A percentile compares a stretch with the other conserved stretches of the same genome.
Conservation (phyloP, 2,329 filamentous ascomycete species). For the Apiospora malaysiana region DNA sequence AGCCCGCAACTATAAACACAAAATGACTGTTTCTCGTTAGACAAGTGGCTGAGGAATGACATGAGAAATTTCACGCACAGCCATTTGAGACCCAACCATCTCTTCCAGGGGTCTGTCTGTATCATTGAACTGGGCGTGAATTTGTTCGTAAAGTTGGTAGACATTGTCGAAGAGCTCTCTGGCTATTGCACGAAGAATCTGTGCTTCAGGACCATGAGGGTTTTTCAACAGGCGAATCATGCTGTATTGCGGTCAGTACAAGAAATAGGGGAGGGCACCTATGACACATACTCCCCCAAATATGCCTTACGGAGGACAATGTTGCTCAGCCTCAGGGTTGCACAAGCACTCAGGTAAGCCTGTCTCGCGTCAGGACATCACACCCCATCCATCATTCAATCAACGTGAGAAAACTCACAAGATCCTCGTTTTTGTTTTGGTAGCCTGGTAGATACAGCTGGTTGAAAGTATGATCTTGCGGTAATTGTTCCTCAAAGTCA, state of each 20-base stretch:
- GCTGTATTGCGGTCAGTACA: conserved; percentile 5
- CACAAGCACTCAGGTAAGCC: conserved; percentile 62
- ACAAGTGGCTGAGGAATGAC: neutral
- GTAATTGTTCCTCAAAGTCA: conserved; percentile 56
- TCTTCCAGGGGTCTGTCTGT: conserved; percentile 49
- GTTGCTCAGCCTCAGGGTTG: conserved; percentile 61
- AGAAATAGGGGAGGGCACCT: neutral
- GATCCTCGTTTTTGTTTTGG: conserved; percentile 54
- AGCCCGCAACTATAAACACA: conserved; percentile 62
- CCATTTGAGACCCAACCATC: conserved; percentile 59
- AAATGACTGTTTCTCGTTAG: conserved; percentile 46
- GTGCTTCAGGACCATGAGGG: conserved; percentile 31
- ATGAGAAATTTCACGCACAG: conserved; percentile 40
- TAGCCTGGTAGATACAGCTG: conserved; percentile 48
- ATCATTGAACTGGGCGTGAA: conserved; percentile 54
- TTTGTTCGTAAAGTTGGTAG: conserved; percentile 53
- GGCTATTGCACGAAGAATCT: conserved; percentile 52
- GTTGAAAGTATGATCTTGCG: conserved; percentile 55
- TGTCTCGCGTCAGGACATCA: conserved; percentile 30
- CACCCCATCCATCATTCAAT: too few species aligned
- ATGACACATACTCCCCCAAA: conserved; percentile 52
- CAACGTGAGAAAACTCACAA: conserved; percentile 44
- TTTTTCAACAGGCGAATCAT: neutral
- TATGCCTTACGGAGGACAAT: conserved; percentile 63
- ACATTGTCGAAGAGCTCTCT: conserved; percentile 57